Conservation (phyloP, 2,329 filamentous ascomycete genomes). For the Pleurostoma richardsiae region DNA sequence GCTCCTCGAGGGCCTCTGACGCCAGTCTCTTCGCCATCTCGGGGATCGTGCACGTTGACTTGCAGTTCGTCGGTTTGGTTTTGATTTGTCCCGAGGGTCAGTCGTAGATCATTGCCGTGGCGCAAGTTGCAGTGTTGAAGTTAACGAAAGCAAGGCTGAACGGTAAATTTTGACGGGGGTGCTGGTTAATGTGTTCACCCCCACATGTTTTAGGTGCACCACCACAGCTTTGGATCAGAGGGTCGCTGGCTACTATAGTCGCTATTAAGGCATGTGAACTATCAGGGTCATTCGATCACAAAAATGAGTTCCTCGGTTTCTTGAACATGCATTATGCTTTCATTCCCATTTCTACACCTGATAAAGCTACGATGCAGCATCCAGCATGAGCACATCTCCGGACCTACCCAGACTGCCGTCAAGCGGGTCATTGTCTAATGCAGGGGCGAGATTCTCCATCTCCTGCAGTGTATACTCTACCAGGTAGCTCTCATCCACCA, state of each 20-base stretch:
- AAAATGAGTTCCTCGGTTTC: too few relatives aligned
- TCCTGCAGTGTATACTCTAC: constrained; percentile 89
- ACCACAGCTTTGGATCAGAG: too few relatives aligned
- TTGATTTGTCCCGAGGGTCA: too few relatives aligned
- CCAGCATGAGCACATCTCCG: constrained; percentile 18
- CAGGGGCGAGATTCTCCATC: constrained; percentile 71
- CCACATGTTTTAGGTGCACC: too few relatives aligned
- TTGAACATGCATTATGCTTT: too few relatives aligned
- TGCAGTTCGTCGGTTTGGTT: too few relatives aligned
- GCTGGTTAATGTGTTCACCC: not conserved
- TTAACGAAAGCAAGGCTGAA: not conserved
- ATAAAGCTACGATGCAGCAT: constrained; percentile 8
- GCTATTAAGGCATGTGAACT: too few relatives aligned
- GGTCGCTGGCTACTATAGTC: too few relatives aligned
- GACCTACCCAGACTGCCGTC: constrained; percentile 12
- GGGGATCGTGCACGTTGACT: too few relatives aligned
- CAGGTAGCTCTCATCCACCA: constrained; percentile 91
- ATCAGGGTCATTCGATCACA: too few relatives aligned
- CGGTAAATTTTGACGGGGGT: not conserved
- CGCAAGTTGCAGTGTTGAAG: not conserved
- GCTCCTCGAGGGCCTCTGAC: constrained; percentile 54
- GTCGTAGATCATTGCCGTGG: constrained; percentile 26
- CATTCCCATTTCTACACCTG: too few relatives aligned
- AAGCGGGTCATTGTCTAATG: constrained; percentile 12
- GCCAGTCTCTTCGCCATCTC: constrained; percentile 44